These are phyloP conservation scores for Rhododendron griersonianum DNA, from an alignment of 148 eudicot species.

Conservation along the genomic window DNA sequence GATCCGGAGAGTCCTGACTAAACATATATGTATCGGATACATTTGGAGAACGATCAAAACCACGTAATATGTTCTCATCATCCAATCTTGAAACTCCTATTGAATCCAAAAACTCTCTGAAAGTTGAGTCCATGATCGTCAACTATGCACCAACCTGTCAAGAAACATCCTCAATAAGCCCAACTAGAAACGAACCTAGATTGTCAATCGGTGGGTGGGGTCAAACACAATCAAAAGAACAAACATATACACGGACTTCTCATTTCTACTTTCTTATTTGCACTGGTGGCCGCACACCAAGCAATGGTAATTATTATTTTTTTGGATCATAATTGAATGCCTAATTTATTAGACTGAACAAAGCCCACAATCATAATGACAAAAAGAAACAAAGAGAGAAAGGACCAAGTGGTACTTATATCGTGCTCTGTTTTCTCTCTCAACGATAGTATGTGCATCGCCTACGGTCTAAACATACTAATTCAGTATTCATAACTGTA, in stretches of 20 bases:
- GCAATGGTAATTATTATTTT: too few relatives aligned
- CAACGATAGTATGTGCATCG: too few relatives aligned
- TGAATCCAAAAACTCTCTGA: not conserved
- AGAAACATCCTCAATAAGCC: not conserved
- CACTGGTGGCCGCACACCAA: too few relatives aligned
- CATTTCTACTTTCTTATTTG: not conserved
- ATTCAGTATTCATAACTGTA: too few relatives aligned
- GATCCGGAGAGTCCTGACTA: conserved; percentile 5
- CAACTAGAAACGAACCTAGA: not conserved
- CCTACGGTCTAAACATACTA: too few relatives aligned
- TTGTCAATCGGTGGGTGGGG: not conserved
- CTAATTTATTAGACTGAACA: too few relatives aligned
- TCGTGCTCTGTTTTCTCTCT: too few relatives aligned
- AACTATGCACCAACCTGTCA: not conserved
- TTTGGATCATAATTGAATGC: too few relatives aligned
- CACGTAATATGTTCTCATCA: conserved; percentile 9
- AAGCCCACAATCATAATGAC: too few relatives aligned
- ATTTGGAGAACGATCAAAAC: conserved; percentile 10
- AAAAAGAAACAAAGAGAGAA: too few relatives aligned
- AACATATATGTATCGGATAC: not conserved
- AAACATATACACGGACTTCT: not conserved
- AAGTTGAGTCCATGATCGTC: conserved; percentile 4
- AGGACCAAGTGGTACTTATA: too few relatives aligned
- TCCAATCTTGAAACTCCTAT: conserved; percentile 9
- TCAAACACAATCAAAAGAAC: not conserved